Conservation (phyloP, 2,329 filamentous ascomycete species). For the Neoascochyta sp. region DNA sequence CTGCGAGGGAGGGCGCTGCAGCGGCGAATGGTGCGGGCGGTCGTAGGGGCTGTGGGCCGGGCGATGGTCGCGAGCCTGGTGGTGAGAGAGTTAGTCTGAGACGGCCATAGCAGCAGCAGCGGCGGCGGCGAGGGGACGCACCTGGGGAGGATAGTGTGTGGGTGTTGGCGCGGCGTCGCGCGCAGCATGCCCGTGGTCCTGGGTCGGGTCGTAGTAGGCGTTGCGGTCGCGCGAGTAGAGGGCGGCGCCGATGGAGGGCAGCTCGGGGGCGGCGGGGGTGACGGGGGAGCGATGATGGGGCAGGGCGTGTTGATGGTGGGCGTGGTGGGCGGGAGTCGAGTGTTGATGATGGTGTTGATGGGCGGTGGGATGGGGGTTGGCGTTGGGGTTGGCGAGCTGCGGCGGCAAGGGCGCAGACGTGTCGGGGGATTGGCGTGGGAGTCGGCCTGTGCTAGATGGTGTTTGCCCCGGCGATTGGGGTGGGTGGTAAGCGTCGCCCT, state of each 20-base stretch:
- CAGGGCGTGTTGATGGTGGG: constrained; percentile 10
- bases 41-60: constrained; percentile 34
- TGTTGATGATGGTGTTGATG: constrained; percentile 19
- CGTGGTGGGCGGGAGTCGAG: constrained; percentile 4
- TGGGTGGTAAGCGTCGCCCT: constrained; percentile 34
- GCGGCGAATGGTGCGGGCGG: constrained; percentile 36
- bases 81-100: constrained; percentile 30
- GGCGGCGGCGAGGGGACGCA: constrained; percentile 18
- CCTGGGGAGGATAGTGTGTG: constrained; percentile 32
- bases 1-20: constrained; percentile 38
- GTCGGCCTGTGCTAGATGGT: constrained; percentile 30
- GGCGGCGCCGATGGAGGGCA: constrained; percentile 41
- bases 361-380: constrained; percentile 1
- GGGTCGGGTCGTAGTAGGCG: constrained; percentile 50
- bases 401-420: constrained; percentile 32
- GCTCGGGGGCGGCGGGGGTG: constrained; percentile 37
- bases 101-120: not conserved
- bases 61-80: constrained; percentile 34
- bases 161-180: constrained; percentile 34
- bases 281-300: constrained; percentile 28
- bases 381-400: constrained; percentile 17
- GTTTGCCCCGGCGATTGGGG: constrained; percentile 36
- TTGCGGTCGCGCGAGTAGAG: constrained; percentile 40
- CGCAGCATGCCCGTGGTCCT: constrained; percentile 41
- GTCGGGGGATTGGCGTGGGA: constrained; percentile 34